Evolutionary conservation across 768 basidiomycete genomes (phyloP).

Genomic region (Tylopilus balloui): DNA sequence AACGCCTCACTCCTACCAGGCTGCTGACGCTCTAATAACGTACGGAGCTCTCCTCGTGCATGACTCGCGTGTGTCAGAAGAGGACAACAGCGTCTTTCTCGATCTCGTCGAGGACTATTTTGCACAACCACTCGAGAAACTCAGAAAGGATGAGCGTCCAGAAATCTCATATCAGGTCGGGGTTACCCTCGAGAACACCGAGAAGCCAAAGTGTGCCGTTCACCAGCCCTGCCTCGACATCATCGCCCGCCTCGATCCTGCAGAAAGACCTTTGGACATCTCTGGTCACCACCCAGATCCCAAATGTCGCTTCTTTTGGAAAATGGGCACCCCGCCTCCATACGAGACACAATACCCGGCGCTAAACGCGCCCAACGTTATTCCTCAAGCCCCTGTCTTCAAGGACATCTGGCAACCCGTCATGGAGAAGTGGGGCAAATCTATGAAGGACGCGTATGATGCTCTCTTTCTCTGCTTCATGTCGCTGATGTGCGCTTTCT

Average conservation of each 20-base stretch:
- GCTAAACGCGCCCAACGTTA: slow-evolving; percentile 77
- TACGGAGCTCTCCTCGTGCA: slow-evolving; percentile 85
- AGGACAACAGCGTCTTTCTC: slow-evolving; percentile 78
- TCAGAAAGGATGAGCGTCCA: slow-evolving; percentile 76
- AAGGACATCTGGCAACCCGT: slow-evolving; percentile 59
- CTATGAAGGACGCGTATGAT: slow-evolving; percentile 84
- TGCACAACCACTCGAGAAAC: slow-evolving; percentile 53
- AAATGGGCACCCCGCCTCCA: slow-evolving; percentile 69
- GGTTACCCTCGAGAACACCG: slow-evolving; percentile 94
- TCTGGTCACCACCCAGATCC: slow-evolving; percentile 80
- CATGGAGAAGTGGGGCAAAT: slow-evolving; percentile 83
- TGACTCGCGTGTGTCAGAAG: slow-evolving; percentile 79
- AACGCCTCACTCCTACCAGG: slow-evolving; percentile 38
- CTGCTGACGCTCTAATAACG: slow-evolving; percentile 73
- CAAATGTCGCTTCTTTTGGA: slow-evolving; percentile 94
- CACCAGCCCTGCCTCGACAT: slow-evolving; percentile 78
- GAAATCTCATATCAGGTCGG: slow-evolving; percentile 91
- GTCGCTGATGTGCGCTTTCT: neutral
- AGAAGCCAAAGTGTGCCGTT: slow-evolving; percentile 82
- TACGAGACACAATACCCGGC: slow-evolving; percentile 75
- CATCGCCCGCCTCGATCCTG: slow-evolving; percentile 69
- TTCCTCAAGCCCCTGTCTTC: slow-evolving; percentile 59
- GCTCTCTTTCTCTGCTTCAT: slow-evolving; percentile 1
- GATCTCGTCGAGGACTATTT: slow-evolving; percentile 96
- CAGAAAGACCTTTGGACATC: slow-evolving; percentile 84